Evolutionary conservation across 768 basidiomycete species (phyloP), one percentile per base, ranked within the genome.

Genomic region (Gymnopilus junonius): DNA sequence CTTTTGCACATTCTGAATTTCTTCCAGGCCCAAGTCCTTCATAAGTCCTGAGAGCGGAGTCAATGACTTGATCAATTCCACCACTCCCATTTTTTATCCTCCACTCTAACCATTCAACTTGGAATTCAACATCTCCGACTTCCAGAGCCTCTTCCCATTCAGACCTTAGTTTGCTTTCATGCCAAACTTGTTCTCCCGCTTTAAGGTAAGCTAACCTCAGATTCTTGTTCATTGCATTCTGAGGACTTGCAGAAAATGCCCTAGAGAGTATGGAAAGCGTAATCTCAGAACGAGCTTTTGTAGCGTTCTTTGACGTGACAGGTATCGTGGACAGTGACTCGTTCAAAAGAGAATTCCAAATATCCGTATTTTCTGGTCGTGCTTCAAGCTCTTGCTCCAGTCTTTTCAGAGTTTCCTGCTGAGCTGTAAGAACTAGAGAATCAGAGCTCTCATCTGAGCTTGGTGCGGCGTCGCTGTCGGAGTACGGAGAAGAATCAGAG

Each of bases 81-180:
- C 76, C 74, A 40, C 65, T 75, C 15, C 77, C 77, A 37, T 67
- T 81, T 42, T 87, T 78, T 34, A 91, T 84, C 61, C 83, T 81
- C 91, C 91, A 93, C 65, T 91, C 89, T 2, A 94, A 69, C 91
- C 92, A 94, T 66, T 89, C 89, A 77, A 93, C 83, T 85, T 87
- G 90, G 25, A 94, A 79, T 37, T 87, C 84, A 27, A 82, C 73
- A 35, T 81, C 84, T 29, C 84, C 82, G 4, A 83, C 67, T 39
- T 75, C 77, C 65, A 93, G 72, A 2, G 89, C 86, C 20, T 68
- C 63, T 20, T 82, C 79, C 93, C 93, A 95, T 67, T 93, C 90
- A 3, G 78, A 77, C 23, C 70, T 58, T 17, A 89, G 68, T 73
- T 86, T 85, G 43, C 77, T 78, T 59, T 79, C 80, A 23, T 82